A percentile compares a stretch with the other conserved stretches of the same genome.
Evolutionary conservation across 345 rosid genomes (phyloP).

Genomic region (Corchorus capsularis): DNA sequence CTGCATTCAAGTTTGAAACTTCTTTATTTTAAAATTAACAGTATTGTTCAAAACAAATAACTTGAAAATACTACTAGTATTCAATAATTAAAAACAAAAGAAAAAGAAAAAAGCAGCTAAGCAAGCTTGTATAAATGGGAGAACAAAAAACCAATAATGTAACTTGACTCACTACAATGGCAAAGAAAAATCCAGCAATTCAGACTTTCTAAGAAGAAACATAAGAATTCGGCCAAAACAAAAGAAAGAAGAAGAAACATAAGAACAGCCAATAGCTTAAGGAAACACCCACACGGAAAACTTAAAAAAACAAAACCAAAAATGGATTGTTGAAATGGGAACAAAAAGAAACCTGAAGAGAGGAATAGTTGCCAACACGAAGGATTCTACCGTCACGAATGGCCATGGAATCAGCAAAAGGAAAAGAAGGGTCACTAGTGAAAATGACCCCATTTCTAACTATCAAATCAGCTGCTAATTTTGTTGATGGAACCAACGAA

Average conservation of each 20-base stretch:
- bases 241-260: background rate
- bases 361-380: constrained; percentile 64
- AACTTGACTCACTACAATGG: background rate
- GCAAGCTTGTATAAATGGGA: background rate
- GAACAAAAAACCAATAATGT: background rate
- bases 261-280: too few relatives aligned
- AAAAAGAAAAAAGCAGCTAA: background rate
- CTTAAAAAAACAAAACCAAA: background rate
- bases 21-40: constrained; percentile 1
- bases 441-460: constrained; percentile 73
- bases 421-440: constrained; percentile 67
- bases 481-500: constrained; percentile 31
- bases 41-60: background rate
- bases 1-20: constrained; percentile 33
- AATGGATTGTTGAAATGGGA: background rate
- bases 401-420: constrained; percentile 81
- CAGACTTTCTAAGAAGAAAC: background rate
- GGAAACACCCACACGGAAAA: background rate
- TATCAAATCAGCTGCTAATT: constrained; percentile 57
- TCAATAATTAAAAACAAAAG: background rate
- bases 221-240: background rate
- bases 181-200: background rate
- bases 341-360: constrained; percentile 52
- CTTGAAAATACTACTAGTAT: background rate
- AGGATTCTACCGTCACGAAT: constrained; percentile 68